phyloP scores from a whole-genome alignment of 129 eudicot species.

The Oenanthe sinensis region DNA sequence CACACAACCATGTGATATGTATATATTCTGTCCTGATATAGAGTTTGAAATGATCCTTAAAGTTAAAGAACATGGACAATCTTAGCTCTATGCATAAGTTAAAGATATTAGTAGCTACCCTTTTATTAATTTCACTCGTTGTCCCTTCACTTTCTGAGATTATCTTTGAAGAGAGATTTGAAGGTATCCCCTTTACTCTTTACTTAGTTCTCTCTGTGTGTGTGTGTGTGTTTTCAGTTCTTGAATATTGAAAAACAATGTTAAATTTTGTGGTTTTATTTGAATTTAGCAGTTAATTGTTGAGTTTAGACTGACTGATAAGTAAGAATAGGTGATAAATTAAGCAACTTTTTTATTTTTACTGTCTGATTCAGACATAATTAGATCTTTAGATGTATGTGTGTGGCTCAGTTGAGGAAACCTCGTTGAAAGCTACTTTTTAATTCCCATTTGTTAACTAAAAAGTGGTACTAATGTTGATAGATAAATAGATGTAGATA shows the following conservation, averaged over 20 bases:
- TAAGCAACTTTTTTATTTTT: background rate
- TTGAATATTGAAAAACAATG: background rate
- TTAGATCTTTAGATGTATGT: too few relatives aligned
- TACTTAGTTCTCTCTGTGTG: background rate
- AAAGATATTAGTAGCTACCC: constrained; percentile 10
- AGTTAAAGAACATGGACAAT: constrained; percentile 8
- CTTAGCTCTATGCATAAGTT: constrained; percentile 11
- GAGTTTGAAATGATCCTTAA: background rate
- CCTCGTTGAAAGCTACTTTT: background rate
- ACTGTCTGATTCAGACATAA: background rate
- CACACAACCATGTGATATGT: background rate
- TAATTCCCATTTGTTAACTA: background rate
- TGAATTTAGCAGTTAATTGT: background rate
- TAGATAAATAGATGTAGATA: too few relatives aligned
- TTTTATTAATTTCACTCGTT: constrained; percentile 26
- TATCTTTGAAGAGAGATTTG: constrained; percentile 90
- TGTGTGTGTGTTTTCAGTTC: background rate
- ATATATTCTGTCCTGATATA: background rate
- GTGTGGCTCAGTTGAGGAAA: background rate
- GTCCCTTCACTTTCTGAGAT: constrained; percentile 46
- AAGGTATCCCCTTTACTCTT: constrained; percentile 27
- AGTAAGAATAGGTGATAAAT: background rate
- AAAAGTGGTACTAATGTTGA: background rate
- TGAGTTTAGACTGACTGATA: background rate
- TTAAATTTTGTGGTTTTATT: background rate